Percentiles rank a stretch among this genome's conserved stretches.
Evolutionary conservation across 208 protist genomes (phyloP).

Genomic region (Leishmania aethiopica): DNA sequence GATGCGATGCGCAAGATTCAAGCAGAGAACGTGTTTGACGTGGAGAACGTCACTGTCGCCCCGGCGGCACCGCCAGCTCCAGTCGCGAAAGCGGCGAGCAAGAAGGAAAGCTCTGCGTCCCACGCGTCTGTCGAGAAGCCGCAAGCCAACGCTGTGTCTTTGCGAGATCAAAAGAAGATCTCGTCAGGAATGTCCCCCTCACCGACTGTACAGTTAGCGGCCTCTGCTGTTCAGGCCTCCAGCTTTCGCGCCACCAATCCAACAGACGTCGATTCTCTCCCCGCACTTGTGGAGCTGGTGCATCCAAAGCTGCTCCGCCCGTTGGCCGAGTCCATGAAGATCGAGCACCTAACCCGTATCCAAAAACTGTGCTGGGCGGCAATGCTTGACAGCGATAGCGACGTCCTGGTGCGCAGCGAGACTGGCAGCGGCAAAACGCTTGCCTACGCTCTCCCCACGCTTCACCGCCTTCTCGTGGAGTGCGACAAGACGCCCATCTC

Average conservation of each 20-base stretch:
- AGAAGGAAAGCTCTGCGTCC: background rate
- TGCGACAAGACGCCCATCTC: slow-evolving; percentile 76
- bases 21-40: slow-evolving; percentile 27
- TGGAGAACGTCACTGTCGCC: background rate
- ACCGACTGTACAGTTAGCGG: slow-evolving; percentile 12
- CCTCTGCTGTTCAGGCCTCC: slow-evolving; percentile 5
- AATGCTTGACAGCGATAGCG: slow-evolving; percentile 69
- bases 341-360: slow-evolving; percentile 89
- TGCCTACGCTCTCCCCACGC: slow-evolving; percentile 92
- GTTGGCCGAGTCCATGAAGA: slow-evolving; percentile 60
- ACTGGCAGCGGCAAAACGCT: slow-evolving; percentile 95
- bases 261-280: slow-evolving; percentile 41
- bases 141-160: slow-evolving; percentile 13
- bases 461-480: slow-evolving; percentile 90
- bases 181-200: background rate
- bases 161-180: slow-evolving; percentile 27
- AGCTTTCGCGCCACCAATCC: slow-evolving; percentile 58
- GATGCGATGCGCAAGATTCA: slow-evolving; percentile 47
- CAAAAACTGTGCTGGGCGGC: slow-evolving; percentile 94
- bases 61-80: background rate
- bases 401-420: slow-evolving; percentile 90
- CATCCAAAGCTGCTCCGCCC: slow-evolving; percentile 75
- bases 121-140: background rate
- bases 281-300: slow-evolving; percentile 54
- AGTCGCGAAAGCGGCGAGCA: background rate